Evolutionary conservation across 148 eudicot species (phyloP), one percentile per base, ranked within the genome.

Genomic region (Arctostaphylos glauca): DNA sequence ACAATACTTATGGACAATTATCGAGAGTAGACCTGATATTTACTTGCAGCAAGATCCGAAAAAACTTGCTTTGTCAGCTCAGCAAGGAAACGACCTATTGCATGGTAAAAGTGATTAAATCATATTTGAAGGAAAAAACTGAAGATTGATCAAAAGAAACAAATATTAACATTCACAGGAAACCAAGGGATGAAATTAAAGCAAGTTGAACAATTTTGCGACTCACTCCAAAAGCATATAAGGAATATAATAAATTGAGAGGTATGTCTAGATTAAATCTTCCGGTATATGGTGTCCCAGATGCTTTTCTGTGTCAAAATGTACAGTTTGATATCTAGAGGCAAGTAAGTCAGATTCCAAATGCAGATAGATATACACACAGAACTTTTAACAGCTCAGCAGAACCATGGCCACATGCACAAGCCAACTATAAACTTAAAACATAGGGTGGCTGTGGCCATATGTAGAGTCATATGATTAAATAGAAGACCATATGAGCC

Each of bases 21-120:
- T 55, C 49, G 78, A 70, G 77, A 70, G 68, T 85, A 49, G 84
- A 97, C 99, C 93, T 97, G 99, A 89, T 94, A 97, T 92, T 97
- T 97, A 88, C 99, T 97, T 55, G 98, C 93, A 4, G 62, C 91
- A 81, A 97, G 95, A 80, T 97, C 99, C 52, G 93, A 81, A 79
- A 97, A 94, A 52, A 97, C 99, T 91, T 97, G 97, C 89, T 92
- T 93, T 53, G 99, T 94, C 88, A 97, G 84, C 91, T 97, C 99
- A 78, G 91, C 99, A 73, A 97, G 98, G 88, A 97, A 97, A 46
- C 99, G 96, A 49, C 99, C 99, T 97, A 91, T 82, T 68, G 66
- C 6, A 83, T 53, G 84, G 55, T 56, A 53, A 2, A 77, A 31
- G 58, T 31, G 49, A 77, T 54, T 25, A 64, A 53, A 84, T 38